Conservation (phyloP, 2,329 filamentous ascomycete genomes). For the Colletotrichum neosansevieriae region DNA sequence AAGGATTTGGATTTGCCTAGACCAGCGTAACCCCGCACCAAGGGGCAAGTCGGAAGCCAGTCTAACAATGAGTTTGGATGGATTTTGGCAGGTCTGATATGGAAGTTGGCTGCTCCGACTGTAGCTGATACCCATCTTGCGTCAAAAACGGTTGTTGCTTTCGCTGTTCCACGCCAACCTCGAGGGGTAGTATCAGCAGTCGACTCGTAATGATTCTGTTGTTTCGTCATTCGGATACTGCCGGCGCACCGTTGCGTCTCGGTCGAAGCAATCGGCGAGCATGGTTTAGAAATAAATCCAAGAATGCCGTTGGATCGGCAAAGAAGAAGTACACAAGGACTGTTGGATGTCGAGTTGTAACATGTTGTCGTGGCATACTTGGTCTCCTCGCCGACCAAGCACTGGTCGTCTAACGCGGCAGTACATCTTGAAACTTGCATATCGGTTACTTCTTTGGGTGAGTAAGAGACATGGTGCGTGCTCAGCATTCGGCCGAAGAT, state of each 20-base stretch:
- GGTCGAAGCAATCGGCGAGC: too few species aligned
- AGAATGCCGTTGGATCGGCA: too few species aligned
- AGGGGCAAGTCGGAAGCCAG: background rate
- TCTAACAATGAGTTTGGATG: background rate
- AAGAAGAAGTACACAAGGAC: too few species aligned
- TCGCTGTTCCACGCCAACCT: background rate
- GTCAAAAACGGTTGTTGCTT: background rate
- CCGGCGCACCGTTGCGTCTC: too few species aligned
- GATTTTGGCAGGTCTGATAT: background rate
- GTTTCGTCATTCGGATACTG: too few species aligned
- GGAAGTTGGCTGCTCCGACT: conserved; percentile 1
- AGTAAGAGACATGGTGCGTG: background rate
- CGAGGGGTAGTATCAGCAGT: background rate
- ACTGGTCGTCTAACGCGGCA: background rate
- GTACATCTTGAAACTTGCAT: conserved; percentile 7
- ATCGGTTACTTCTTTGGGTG: background rate
- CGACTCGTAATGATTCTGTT: too few species aligned
- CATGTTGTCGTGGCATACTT: too few species aligned
- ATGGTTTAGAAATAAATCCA: too few species aligned
- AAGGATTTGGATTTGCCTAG: background rate
- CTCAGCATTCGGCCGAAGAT: conserved; percentile 3
- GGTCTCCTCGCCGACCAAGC: too few species aligned
- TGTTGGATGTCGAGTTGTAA: too few species aligned
- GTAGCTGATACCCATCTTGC: background rate
- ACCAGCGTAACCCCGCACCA: background rate